Base-by-base conservation (phyloP, 192 early-diverging fungal species). In the Entomortierella lignicola region DNA sequence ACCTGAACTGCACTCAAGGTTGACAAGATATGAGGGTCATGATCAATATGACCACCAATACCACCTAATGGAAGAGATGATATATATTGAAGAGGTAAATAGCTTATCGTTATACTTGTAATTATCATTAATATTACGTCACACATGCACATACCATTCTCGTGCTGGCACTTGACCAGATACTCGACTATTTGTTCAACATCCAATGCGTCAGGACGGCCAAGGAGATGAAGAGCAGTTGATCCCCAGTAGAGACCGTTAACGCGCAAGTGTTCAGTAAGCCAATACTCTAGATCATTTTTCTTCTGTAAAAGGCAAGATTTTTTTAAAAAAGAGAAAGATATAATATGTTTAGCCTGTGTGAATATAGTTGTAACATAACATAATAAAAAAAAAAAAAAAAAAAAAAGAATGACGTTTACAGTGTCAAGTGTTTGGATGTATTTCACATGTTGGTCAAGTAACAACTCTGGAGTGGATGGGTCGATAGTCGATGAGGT, bases 231-330 rank as follows among this genome's bases (percentile, higher is more conserved):
- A 39, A 98, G 81, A 0, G 96, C 90, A 0, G 95, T 96, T 0
- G 96, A 71, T 0, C 96, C 96, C 97, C 97, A 98, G 68, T 98
- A 99, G 26, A 99, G 85, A 27, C 95, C 97, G 67, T 92, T 96
- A 20, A 99, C 72, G 0, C 95, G 91, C 12, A 99, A 83, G 59
- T 97, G 96, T 65, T 97, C 96, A 8, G 93, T 91, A 55, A 94
- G 81, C 96, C 95, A 97, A 82, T 98, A 99, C 65, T 98, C 96
- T 15, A 99, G 84, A 34, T 89, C 90, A 63, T 96, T 92, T 48
- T 93, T 91, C 72, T 90, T 87, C 91, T 95, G 30, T 21, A 48
- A 54, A 29, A 63, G 32, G 3, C 18, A 53, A 4, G n/a, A n/a
- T n/a, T n/a, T n/a, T n/a, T n/a, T n/a, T n/a, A n/a, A n/a, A n/a